Percentiles rank a stretch among this genome's conserved stretches.
Evolutionary conservation across 306 rosid genomes (phyloP).

Genomic region (Delonix regia): DNA sequence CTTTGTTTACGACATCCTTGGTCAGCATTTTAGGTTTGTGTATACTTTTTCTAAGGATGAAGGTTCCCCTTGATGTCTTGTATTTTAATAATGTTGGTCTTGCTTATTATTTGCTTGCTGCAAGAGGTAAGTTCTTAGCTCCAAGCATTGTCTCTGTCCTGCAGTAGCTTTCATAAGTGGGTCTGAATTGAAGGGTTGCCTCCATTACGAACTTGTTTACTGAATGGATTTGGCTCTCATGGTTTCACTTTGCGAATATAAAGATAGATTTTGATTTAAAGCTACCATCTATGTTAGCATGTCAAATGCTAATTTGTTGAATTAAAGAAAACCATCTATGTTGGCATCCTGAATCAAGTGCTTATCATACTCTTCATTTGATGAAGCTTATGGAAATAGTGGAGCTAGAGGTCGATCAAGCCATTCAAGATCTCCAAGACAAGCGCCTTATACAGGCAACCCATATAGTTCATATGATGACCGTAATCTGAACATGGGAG

Average conservation of each 20-base stretch:
- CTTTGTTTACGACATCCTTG: conserved; percentile 72
- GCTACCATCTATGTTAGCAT: conserved; percentile 65
- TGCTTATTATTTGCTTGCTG: conserved; percentile 82
- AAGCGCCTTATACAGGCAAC: conserved; percentile 66
- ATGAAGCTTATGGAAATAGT: conserved; percentile 92
- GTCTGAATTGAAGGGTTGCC: conserved; percentile 59
- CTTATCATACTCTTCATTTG: conserved; percentile 85
- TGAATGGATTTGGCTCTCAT: conserved; percentile 72
- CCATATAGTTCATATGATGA: conserved; percentile 71
- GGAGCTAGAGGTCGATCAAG: conserved; percentile 90
- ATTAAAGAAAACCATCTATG: conserved; percentile 65
- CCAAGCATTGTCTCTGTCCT: conserved; percentile 76
- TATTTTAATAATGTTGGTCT: conserved; percentile 54
- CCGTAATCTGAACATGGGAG: conserved; percentile 60
- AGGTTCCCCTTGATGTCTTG: conserved; percentile 22
- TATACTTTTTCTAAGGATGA: conserved; percentile 37
- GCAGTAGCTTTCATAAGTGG: conserved; percentile 59
- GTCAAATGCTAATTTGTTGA: conserved; percentile 71
- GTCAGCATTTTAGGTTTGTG: conserved; percentile 64
- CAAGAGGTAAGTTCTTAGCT: conserved; percentile 97
- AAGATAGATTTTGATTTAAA: conserved; percentile 77
- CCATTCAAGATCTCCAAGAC: conserved; percentile 89
- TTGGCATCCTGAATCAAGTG: conserved; percentile 73
- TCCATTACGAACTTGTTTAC: conserved; percentile 59
- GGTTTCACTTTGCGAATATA: conserved; percentile 65